Evolutionary conservation across 2,329 filamentous ascomycete species (phyloP), one percentile per base, ranked within the genome.

Genomic region (Diaporthe amygdali): DNA sequence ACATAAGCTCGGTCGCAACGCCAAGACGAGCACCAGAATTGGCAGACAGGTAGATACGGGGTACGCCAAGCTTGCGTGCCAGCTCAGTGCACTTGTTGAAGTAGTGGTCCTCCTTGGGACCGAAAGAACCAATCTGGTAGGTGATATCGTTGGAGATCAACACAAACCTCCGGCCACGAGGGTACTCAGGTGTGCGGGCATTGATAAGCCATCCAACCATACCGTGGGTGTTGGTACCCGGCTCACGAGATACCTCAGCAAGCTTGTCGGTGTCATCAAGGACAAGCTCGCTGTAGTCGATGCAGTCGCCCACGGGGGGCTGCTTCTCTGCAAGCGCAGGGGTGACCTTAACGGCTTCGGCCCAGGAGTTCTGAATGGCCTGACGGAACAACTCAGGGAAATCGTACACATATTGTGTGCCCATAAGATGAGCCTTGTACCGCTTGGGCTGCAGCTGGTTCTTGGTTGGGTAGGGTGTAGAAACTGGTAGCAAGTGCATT

Each of bases 311-410:
- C 78, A 91, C 88, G 67, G 92, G 88, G 41, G 96, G 96, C 82
- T 95, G 93, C 86, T 94, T 94, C 51, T 94, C 90, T 63, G 90
- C 90, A 72, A 98, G 85, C 25, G 88, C 86, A 14, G 94, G 88
- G 78, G 96, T 91, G 80, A 92, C 91, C 81, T 91, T 90, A 74
- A 93, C 88, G 70, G 91, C 91, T 81, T 92, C 92, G 79, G 86
- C 85, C 96, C 96, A 99, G 84, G 90, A 93, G 88, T 98, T 98
- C 86, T 98, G 95, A 80, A 97, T 94, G 54, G 96, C 95, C 84
- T 98, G 96, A 79, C 96, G 91, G 93, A 99, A 99, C 61, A 99
- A 91, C 88, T 99, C 96, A 37, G 96, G 96, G 92, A 99, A 99
- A 84, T 99, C 96, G 82, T 99, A 99, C 68, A 98, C 96, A 81